phyloP scores from a whole-genome alignment of 306 rosid genomes.

The Cucurbita ficifolia region DNA sequence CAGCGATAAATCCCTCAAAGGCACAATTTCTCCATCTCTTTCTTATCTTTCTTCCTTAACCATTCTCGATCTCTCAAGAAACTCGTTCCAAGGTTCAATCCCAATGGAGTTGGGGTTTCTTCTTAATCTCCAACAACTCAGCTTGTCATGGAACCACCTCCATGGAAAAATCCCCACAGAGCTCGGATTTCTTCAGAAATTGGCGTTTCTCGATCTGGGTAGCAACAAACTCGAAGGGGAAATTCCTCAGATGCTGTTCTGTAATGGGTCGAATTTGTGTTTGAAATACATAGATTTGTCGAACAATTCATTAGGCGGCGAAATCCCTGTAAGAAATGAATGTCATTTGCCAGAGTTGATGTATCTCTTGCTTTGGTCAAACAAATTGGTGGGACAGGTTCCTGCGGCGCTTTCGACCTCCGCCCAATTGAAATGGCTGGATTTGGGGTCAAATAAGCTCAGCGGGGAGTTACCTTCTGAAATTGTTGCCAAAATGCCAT shows the following conservation, averaged over 20 bases:
- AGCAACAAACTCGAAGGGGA: slow-evolving; percentile 50
- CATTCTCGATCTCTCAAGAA: slow-evolving; percentile 66
- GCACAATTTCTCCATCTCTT: slow-evolving; percentile 61
- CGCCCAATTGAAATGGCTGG: slow-evolving; percentile 67
- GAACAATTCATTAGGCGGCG: slow-evolving; percentile 57
- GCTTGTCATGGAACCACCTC: slow-evolving; percentile 55
- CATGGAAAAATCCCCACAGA: slow-evolving; percentile 41
- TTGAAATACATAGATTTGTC: slow-evolving; percentile 68
- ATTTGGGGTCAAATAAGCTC: slow-evolving; percentile 61
- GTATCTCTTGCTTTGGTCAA: slow-evolving; percentile 78
- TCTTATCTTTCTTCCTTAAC: slow-evolving; percentile 49
- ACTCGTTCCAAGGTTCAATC: slow-evolving; percentile 49
- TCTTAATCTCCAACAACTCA: slow-evolving; percentile 30
- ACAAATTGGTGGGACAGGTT: slow-evolving; percentile 44
- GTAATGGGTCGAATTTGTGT: slow-evolving; percentile 38
- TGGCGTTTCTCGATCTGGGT: slow-evolving; percentile 63
- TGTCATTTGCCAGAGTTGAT: slow-evolving; percentile 41
- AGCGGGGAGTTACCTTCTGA: slow-evolving; percentile 49
- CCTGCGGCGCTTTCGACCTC: slow-evolving; percentile 61
- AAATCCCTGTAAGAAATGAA: slow-evolving; percentile 41
- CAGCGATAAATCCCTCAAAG: slow-evolving; percentile 41
- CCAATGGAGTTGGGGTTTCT: slow-evolving; percentile 60
- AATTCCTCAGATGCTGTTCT: slow-evolving; percentile 52
- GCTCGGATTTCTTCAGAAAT: slow-evolving; percentile 46
- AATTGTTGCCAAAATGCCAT: slow-evolving; percentile 36